Base-by-base conservation (phyloP, 305 asterid species). In the Ajuga reptans region DNA sequence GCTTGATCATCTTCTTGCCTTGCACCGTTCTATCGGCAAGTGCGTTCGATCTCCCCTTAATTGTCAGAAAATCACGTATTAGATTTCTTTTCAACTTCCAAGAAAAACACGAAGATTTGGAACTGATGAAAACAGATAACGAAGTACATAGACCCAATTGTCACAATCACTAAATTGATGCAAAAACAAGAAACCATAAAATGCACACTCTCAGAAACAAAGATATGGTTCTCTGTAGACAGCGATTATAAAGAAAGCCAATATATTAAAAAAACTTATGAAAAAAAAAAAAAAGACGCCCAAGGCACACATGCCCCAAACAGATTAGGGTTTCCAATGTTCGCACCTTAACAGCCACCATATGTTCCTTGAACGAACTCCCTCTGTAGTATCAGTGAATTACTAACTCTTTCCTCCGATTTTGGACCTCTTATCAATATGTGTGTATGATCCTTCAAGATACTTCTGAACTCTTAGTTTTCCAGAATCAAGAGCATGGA, bases 341-440 rank as follows among this genome's bases (percentile, higher is more conserved):
- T 56, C 51, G 67, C 59, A 86, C 91, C 89, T 84, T 84, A 53
- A 73, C 82, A n/a, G 89, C 82, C 77, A 80, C 91, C 91, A 86
- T 86, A 27, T 73, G 75, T 80, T 71, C 67, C 57, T 47, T 64
- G 34, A 37, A 27, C 47, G 53, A 69, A 72, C 72, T 55, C 34
- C 66, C 64, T 21, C 33, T 9, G 24, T 39, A 54, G 21, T 51
- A 9, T 46, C 49, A 47, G 64, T 11, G 29, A 63, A 14, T 9
- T 57, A 50, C 8, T 34, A 52, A 31, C 4, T 9, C 39, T 67
- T 74, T 45, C 41, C 70, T 52, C 43, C 10, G 74, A 69, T 14
- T 42, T 64, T 11, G 52, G 17, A 47, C 9, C 31, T 58, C 62
- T 45, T 50, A 16, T 64, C 65, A 45, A 57, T 21, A 14, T 31